Conservation (phyloP, 2,329 filamentous ascomycete genomes). For the Fusarium nanum region DNA sequence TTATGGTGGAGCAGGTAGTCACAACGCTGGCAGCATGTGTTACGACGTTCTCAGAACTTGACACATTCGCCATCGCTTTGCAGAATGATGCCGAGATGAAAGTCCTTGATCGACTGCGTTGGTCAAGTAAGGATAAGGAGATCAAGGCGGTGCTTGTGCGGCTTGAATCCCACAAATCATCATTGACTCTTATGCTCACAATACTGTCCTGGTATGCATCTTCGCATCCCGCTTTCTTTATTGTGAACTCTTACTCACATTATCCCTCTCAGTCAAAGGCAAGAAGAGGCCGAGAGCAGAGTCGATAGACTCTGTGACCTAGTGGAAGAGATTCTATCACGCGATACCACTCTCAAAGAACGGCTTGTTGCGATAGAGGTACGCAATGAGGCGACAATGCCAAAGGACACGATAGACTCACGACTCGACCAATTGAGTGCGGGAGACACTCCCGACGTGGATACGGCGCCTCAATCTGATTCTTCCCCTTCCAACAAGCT, state of each 20-base stretch:
- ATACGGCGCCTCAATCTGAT: neutral
- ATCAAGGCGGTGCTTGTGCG: constrained; percentile 8
- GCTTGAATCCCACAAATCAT: constrained; percentile 24
- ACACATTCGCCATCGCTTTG: neutral
- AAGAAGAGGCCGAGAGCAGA: constrained; percentile 14
- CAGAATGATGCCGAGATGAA: neutral
- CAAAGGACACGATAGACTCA: neutral
- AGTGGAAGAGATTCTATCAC: constrained; percentile 4
- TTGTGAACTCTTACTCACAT: neutral
- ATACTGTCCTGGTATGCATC: constrained; percentile 11
- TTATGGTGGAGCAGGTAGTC: constrained; percentile 28
- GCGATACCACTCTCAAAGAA: neutral
- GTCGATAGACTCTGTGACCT: constrained; percentile 17
- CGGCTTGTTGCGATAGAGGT: neutral
- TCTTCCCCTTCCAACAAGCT: neutral
- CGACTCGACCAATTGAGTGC: neutral
- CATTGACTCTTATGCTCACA: constrained; percentile 15
- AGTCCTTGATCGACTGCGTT: constrained; percentile 1
- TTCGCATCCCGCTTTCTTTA: neutral
- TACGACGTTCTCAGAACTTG: constrained; percentile 11
- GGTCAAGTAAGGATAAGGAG: constrained; percentile 13
- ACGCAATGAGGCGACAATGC: neutral
- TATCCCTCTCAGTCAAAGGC: neutral
- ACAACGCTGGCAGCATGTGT: constrained; percentile 14
- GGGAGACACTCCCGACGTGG: neutral